Evolutionary conservation across 768 basidiomycete species (phyloP), one percentile per base, ranked within the genome.

Genomic region (Mycena pura): DNA sequence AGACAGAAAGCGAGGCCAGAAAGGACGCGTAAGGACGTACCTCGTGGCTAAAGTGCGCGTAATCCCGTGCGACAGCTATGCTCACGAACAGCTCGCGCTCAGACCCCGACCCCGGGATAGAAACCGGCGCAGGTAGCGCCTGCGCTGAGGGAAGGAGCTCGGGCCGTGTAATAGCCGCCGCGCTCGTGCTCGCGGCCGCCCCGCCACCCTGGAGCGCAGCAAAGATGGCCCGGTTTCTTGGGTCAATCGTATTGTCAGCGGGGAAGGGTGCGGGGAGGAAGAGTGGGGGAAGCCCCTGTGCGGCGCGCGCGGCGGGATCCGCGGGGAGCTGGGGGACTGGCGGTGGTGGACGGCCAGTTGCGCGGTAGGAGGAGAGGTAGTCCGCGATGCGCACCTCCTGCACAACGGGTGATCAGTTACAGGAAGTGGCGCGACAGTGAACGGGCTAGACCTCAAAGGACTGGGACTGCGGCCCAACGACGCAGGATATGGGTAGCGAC

Each of bases 361-460:
- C 44, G 19, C 59, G 60, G 57, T 77, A 80, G 1, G 78, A 72
- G 0, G 59, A 58, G 19, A 80, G 59, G 57, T 82, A 82, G 65
- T 81, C 79, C 17, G 64, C 55, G 1, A 71, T 34, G 22, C 80
- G 78, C 5, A 68, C 62, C 72, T 82, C 80, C 80, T 82, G 58
- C 4, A 11, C 15, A n/a, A 5, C 19, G 28, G 17, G n/a, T n/a
- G n/a, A n/a, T n/a, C 48, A 19, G 28, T 17, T 14, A 10, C 5
- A 21, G 49, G 25, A 19, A 31, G 51, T 28, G 14, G 25, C 10
- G 25, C 22, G 15, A 11, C 46, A 24, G 40, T 17, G 43, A 10
- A 5, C 31, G 19, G 5, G 38, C 17, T 11, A 28, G 36, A 64
- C 63, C 63, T 64, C 63, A 19, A 64, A 64, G 5, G 58, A 64